Evolutionary conservation across 495 filamentous ascomycete species (phyloP).

Genomic region (Aspergillus asperescens): DNA sequence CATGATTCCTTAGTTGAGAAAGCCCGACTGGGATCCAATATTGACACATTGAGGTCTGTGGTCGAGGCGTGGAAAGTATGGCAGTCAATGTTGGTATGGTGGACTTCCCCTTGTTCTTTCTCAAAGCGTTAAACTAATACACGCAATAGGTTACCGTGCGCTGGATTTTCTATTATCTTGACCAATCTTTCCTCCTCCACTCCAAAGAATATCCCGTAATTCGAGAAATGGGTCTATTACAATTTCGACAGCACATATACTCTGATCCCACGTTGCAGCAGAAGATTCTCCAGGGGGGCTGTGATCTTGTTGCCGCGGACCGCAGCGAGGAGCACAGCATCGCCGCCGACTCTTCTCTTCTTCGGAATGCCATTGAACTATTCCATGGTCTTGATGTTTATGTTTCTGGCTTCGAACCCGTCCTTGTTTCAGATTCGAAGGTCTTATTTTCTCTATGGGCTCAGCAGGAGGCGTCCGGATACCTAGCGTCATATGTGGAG

Average conservation of each 20-base stretch:
- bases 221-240: constrained; percentile 53
- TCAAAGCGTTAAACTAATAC: background rate
- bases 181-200: constrained; percentile 79
- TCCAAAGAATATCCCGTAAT: constrained; percentile 52
- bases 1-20: constrained; percentile 48
- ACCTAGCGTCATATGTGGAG: constrained; percentile 66
- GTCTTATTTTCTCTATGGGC: constrained; percentile 62
- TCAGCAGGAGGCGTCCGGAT: constrained; percentile 49
- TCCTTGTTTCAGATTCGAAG: constrained; percentile 61
- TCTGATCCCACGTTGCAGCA: constrained; percentile 46
- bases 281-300: constrained; percentile 64
- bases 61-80: constrained; percentile 70
- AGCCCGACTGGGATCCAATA: constrained; percentile 46
- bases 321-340: constrained; percentile 45
- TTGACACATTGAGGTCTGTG: constrained; percentile 60
- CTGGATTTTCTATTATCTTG: constrained; percentile 86
- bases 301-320: constrained; percentile 68
- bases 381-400: constrained; percentile 79
- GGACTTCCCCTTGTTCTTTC: background rate
- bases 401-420: constrained; percentile 68
- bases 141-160: constrained; percentile 59
- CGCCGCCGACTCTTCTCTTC: constrained; percentile 45
- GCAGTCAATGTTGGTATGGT: constrained; percentile 67
- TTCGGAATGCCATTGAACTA: constrained; percentile 70
- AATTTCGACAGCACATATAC: constrained; percentile 54